These are phyloP conservation scores for Albifimbria verrucaria DNA, from an alignment of 2,329 filamentous ascomycete genomes.

Conservation along the genomic window DNA sequence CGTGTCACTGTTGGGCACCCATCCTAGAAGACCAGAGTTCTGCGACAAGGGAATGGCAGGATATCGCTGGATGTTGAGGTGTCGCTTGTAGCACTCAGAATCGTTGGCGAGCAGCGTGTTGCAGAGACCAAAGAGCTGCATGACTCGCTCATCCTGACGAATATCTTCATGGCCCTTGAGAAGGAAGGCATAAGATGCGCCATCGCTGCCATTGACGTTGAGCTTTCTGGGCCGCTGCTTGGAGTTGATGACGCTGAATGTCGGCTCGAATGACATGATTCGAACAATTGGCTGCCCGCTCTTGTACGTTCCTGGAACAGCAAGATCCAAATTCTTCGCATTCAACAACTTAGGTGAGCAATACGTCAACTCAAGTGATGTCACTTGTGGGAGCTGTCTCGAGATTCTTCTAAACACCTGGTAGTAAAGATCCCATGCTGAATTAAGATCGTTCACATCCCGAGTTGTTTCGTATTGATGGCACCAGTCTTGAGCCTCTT, in stretches of 20 bases:
- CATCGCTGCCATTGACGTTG: slow-evolving; percentile 84
- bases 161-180: slow-evolving; percentile 99
- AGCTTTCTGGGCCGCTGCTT: slow-evolving; percentile 95
- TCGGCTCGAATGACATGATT: slow-evolving; percentile 86
- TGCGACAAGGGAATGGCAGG: slow-evolving; percentile 96
- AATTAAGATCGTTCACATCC: slow-evolving; percentile 91
- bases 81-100: slow-evolving; percentile 93
- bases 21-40: slow-evolving; percentile 90
- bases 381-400: slow-evolving; percentile 88
- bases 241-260: slow-evolving; percentile 88
- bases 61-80: slow-evolving; percentile 94
- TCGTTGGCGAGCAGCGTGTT: slow-evolving; percentile 94
- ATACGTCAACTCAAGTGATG: slow-evolving; percentile 89
- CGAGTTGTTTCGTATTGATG: slow-evolving; percentile 84
- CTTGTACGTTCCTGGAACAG: slow-evolving; percentile 92
- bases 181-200: slow-evolving; percentile 79
- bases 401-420: slow-evolving; percentile 96
- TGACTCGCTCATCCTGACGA: slow-evolving; percentile 96
- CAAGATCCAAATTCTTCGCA: slow-evolving; percentile 81
- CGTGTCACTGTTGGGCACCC: slow-evolving; percentile 97
- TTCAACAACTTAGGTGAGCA: slow-evolving; percentile 91
- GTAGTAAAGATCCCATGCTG: slow-evolving; percentile 99
- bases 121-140: slow-evolving; percentile 97
- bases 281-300: slow-evolving; percentile 74
- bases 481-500: slow-evolving; percentile 95